Percentiles rank a stretch among this genome's conserved stretches.
These are phyloP conservation scores for Chrysoporthe deuterocubensis DNA, from an alignment of 2,329 filamentous ascomycete species.

Conservation along the genomic window DNA sequence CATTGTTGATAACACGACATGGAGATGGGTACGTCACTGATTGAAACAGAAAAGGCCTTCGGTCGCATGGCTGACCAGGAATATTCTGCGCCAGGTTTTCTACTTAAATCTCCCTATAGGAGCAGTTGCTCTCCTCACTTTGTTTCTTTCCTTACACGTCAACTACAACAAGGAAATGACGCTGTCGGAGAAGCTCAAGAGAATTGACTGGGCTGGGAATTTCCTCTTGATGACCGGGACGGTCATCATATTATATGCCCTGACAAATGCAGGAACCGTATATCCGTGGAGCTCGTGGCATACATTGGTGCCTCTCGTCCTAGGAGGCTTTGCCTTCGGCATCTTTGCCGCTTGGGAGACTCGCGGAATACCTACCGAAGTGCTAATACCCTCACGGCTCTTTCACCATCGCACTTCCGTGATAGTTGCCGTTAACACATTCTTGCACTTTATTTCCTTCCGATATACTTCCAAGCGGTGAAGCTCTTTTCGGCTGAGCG, in stretches of 20 bases:
- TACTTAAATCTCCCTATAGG: slow-evolving; percentile 45
- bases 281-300: slow-evolving; percentile 45
- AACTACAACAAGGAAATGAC: slow-evolving; percentile 34
- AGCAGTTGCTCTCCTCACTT: slow-evolving; percentile 34
- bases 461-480: slow-evolving; percentile 14
- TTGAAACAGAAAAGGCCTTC: no score
- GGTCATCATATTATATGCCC: slow-evolving; percentile 42
- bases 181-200: slow-evolving; percentile 32
- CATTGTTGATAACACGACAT: slow-evolving; percentile 31
- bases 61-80: no score
- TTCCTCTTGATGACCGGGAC: slow-evolving; percentile 37
- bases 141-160: slow-evolving; percentile 42
- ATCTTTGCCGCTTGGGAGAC: slow-evolving; percentile 10
- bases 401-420: slow-evolving; percentile 29
- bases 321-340: slow-evolving; percentile 36
- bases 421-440: slow-evolving; percentile 22
- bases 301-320: slow-evolving; percentile 44
- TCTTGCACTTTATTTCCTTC: slow-evolving; percentile 28
- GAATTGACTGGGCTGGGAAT: slow-evolving; percentile 41
- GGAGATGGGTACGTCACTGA: slow-evolving; percentile 15
- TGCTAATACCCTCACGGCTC: slow-evolving; percentile 5
- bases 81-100: slow-evolving; percentile 37
- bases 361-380: no score
- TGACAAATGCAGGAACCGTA: slow-evolving; percentile 45
- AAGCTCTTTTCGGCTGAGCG: slow-evolving; percentile 36